phyloP scores from a whole-genome alignment of 2,329 filamentous ascomycete genomes.

The Ophiosphaerella narmari region DNA sequence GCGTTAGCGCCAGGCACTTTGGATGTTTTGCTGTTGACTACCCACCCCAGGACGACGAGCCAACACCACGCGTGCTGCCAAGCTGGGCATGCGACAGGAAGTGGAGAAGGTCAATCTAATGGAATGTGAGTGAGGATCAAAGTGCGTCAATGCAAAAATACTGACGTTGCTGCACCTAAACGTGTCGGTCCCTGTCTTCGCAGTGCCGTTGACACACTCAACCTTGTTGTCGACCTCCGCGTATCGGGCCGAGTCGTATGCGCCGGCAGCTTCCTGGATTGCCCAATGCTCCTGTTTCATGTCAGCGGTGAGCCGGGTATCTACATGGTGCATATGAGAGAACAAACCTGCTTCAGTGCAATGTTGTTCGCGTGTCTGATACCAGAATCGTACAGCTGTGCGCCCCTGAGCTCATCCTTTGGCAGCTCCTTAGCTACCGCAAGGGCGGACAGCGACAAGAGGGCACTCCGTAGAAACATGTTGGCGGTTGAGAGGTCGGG shows the following conservation, averaged over 20 bases:
- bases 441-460: conserved; percentile 42
- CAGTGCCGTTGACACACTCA: conserved; percentile 46
- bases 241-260: conserved; percentile 42
- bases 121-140: too few relatives aligned
- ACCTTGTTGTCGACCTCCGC: conserved; percentile 39
- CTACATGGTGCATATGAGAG: too few relatives aligned
- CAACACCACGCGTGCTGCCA: conserved; percentile 52
- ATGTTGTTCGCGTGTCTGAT: conserved; percentile 45
- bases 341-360: conserved; percentile 38
- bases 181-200: conserved; percentile 38
- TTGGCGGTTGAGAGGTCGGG: conserved; percentile 11
- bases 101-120: conserved; percentile 59
- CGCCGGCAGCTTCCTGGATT: conserved; percentile 38
- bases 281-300: conserved; percentile 43
- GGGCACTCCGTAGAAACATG: conserved; percentile 36
- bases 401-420: conserved; percentile 40
- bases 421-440: conserved; percentile 41
- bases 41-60: conserved; percentile 55
- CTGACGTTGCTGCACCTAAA: conserved; percentile 41
- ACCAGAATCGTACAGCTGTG: conserved; percentile 47
- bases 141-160: too few relatives aligned
- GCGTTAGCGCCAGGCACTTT: conserved; percentile 3
- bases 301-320: background rate
- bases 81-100: conserved; percentile 61
- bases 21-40: background rate